Percentiles rank a stretch among this genome's conserved stretches.
Conservation (phyloP, 768 basidiomycete genomes). For the Boletus subparvulus region DNA sequence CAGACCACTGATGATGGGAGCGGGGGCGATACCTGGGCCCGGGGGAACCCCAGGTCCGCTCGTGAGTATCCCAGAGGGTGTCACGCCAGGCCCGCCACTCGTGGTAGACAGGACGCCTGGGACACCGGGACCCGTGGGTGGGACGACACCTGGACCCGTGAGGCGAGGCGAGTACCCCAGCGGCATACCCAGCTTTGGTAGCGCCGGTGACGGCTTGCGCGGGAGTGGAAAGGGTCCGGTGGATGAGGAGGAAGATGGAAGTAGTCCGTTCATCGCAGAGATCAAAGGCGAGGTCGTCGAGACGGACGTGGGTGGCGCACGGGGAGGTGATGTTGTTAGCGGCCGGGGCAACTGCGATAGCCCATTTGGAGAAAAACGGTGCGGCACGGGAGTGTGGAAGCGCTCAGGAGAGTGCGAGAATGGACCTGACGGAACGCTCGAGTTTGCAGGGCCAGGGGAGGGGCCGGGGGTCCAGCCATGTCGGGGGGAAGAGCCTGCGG, state of each 20-base stretch:
- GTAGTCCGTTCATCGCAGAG: slow-evolving; percentile 14
- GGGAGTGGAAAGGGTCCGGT: slow-evolving; percentile 19
- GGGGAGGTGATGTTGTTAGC: slow-evolving; percentile 40
- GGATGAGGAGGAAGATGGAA: slow-evolving; percentile 17
- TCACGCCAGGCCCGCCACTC: slow-evolving; percentile 20
- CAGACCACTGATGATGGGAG: slow-evolving; percentile 8
- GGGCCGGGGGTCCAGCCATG: slow-evolving; percentile 37
- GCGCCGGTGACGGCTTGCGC: slow-evolving; percentile 28
- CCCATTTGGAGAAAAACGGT: slow-evolving; percentile 27
- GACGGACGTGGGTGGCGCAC: slow-evolving; percentile 26
- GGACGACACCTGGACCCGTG: slow-evolving; percentile 31
- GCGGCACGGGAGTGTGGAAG: slow-evolving; percentile 31
- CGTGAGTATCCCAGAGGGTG: slow-evolving; percentile 26
- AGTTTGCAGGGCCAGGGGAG: slow-evolving; percentile 30
- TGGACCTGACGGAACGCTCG: slow-evolving; percentile 29
- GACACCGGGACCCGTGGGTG: slow-evolving; percentile 27
- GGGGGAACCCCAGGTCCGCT: slow-evolving; percentile 31
- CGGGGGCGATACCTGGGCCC: slow-evolving; percentile 29
- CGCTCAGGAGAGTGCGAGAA: slow-evolving; percentile 30
- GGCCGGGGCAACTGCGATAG: slow-evolving; percentile 21
- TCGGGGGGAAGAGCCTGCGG: slow-evolving; percentile 41
- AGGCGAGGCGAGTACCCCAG: slow-evolving; percentile 31
- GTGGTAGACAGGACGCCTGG: slow-evolving; percentile 24
- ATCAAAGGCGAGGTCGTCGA: slow-evolving; percentile 20
- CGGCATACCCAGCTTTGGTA: slow-evolving; percentile 30